phyloP scores from a whole-genome alignment of 1,284 basidiomycete genomes.

The Entoloma clypeatum region DNA sequence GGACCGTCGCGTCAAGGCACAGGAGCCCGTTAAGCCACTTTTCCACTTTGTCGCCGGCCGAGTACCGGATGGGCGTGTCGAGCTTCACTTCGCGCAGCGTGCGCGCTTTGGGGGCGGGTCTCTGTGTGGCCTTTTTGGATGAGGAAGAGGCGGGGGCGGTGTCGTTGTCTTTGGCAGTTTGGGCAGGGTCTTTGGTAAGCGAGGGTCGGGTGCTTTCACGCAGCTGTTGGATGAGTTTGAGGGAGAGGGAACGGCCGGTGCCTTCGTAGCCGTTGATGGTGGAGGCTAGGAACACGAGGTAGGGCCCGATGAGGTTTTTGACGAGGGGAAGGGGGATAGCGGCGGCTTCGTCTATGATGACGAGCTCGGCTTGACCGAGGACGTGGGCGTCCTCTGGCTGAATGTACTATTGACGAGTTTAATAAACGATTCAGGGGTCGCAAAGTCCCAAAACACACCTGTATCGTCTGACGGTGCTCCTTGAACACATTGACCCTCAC shows the following conservation, averaged over 20 bases:
- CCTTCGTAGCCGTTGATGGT: conserved; percentile 99
- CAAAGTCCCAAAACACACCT: conserved; percentile 45
- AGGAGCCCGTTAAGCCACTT: conserved; percentile 91
- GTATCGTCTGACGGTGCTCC: conserved; percentile 91
- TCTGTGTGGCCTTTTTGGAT: conserved; percentile 48
- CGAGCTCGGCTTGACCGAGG: conserved; percentile 94
- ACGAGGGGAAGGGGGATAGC: conserved; percentile 97
- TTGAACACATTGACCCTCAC: conserved; percentile 96
- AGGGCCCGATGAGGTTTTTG: conserved; percentile 92
- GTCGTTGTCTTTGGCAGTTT: conserved; percentile 40
- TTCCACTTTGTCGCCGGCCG: conserved; percentile 85
- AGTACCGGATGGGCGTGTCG: conserved; percentile 93
- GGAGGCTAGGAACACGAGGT: conserved; percentile 97
- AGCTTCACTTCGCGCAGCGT: conserved; percentile 93
- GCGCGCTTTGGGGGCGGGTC: conserved; percentile 66
- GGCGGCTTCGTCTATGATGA: conserved; percentile 98
- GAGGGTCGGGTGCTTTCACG: conserved; percentile 82
- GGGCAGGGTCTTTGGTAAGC: conserved; percentile 53
- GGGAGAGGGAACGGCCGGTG: conserved; percentile 93
- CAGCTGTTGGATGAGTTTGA: conserved; percentile 97
- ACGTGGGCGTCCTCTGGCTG: conserved; percentile 97
- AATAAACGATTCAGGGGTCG: conserved; percentile 5
- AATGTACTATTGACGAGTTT: conserved; percentile 68
- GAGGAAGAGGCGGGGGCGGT: conserved; percentile 44
- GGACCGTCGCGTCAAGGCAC: conserved; percentile 89